These are phyloP conservation scores for Lolium multiflorum DNA, from an alignment of 176 grass and related monocot genomes.

Conservation along the genomic window DNA sequence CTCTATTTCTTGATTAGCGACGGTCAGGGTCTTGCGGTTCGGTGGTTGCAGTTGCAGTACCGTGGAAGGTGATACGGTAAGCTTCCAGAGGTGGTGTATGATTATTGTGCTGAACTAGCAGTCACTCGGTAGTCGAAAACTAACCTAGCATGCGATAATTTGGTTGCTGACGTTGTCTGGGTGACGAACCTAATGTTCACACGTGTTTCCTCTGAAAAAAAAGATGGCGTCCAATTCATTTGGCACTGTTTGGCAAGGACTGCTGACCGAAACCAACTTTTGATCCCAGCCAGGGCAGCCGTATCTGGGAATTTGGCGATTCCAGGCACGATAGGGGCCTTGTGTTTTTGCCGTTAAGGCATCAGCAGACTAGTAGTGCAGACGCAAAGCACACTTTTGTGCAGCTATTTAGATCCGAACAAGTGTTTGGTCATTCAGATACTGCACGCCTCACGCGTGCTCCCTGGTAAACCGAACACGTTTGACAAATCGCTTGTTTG, in stretches of 20 bases:
- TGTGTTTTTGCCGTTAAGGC: not conserved
- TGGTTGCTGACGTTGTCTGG: not conserved
- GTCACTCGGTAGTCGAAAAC: not conserved
- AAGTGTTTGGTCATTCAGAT: conserved; percentile 3
- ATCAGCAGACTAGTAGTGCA: not conserved
- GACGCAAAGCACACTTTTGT: not conserved
- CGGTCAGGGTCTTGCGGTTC: not conserved
- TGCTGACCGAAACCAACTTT: not conserved
- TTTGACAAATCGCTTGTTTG: no score
- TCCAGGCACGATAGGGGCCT: no score
- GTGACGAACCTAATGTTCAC: no score
- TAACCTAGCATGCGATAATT: not conserved
- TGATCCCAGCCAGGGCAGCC: no score
- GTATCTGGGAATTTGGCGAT: no score
- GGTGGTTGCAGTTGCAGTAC: not conserved
- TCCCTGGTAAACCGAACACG: not conserved
- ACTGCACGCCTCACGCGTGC: not conserved
- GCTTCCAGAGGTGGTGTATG: not conserved
- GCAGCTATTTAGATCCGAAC: not conserved
- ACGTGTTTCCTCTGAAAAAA: not conserved
- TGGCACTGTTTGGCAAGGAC: not conserved
- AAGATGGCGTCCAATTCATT: not conserved
- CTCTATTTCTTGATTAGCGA: not conserved
- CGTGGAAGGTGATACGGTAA: not conserved
- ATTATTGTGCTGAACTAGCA: not conserved